Percentiles rank a stretch among this genome's conserved stretches.
Conservation (phyloP, 106 monocot genomes). For the Phalaenopsis equestris region DNA sequence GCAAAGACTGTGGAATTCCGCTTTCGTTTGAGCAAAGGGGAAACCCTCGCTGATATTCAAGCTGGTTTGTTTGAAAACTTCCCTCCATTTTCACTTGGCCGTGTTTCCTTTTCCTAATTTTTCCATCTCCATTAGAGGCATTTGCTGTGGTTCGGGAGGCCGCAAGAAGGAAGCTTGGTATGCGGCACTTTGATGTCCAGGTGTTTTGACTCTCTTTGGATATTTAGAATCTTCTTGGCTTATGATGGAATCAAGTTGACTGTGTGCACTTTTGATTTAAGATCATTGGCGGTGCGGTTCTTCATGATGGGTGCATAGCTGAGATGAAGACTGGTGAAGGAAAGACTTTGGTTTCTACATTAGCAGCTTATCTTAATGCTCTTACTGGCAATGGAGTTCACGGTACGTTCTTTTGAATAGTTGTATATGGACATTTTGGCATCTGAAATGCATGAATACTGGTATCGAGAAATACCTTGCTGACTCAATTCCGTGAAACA, state of each 20-base stretch:
- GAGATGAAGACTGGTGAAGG: constrained; percentile 99
- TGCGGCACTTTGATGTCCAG: constrained; percentile 99
- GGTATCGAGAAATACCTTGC: background rate
- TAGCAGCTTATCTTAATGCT: constrained; percentile 97
- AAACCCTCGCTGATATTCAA: constrained; percentile 81
- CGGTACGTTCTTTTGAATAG: constrained; percentile 30
- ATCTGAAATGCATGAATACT: constrained; percentile 1
- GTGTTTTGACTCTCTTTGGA: constrained; percentile 15
- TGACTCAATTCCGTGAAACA: background rate
- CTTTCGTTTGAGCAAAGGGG: constrained; percentile 54
- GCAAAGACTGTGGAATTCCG: constrained; percentile 76
- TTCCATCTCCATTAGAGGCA: constrained; percentile 50
- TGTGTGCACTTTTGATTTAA: constrained; percentile 4
- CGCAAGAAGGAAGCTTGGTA: constrained; percentile 86
- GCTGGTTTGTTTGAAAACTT: constrained; percentile 38
- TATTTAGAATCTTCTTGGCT: constrained; percentile 1
- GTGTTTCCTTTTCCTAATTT: background rate
- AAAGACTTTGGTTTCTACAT: constrained; percentile 94
- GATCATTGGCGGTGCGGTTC: constrained; percentile 98
- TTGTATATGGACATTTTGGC: background rate
- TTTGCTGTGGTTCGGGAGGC: constrained; percentile 96
- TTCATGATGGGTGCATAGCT: constrained; percentile 97
- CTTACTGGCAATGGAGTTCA: constrained; percentile 90
- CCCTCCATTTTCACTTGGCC: background rate
- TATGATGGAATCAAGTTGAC: background rate